Evolutionary conservation across 2,329 filamentous ascomycete genomes (phyloP), one percentile per base, ranked within the genome.

Genomic region (Septoria linicola): DNA sequence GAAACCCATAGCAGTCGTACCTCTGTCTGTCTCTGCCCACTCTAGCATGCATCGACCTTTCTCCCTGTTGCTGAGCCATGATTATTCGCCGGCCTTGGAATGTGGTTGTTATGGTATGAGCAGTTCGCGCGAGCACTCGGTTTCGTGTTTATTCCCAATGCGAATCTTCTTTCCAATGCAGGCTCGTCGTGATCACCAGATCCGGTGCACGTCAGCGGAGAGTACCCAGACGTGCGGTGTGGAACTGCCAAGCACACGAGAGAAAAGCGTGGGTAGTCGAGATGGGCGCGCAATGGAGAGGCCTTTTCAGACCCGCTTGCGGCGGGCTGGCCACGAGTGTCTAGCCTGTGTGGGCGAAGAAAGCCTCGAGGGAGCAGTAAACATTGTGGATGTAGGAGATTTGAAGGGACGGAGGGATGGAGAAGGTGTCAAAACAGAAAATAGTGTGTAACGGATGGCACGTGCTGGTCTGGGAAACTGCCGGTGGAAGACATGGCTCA

Each of bases 11-110:
- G 4, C 34, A 27, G 31, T 20, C 37, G 19, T 60, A 68, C 66
- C 88, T 82, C 73, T 93, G 88, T 68, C 91, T 91, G 67, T 77
- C 84, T 68, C 88, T 80, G 64, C 88, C 88, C 48, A 82, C 84
- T 66, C 88, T 81, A 57, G 87, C 88, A 76, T 90, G 66, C 75
- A 76, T 77, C 39, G 73, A 69, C 56, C 73, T 66, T 60, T 72
- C 69, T n/a, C 57, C 59, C 25, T 60, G 51, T 57, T 70, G 65
- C 37, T 67, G 71, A 41, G 74, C 73, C 74, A 77, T 77, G 55
- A 42, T 27, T 5, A 5, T 27, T 27, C 10, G 23, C 5, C 23
- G 5, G 5, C 5, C 23, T 10, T 27, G 5, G 23, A 27, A 27
- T 10, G 23, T 53, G 42, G 36, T 48, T 17, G 34, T 14, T 23